Evolutionary conservation across 176 grass and related monocot genomes (phyloP).

Genomic region (Luzula sylvatica): DNA sequence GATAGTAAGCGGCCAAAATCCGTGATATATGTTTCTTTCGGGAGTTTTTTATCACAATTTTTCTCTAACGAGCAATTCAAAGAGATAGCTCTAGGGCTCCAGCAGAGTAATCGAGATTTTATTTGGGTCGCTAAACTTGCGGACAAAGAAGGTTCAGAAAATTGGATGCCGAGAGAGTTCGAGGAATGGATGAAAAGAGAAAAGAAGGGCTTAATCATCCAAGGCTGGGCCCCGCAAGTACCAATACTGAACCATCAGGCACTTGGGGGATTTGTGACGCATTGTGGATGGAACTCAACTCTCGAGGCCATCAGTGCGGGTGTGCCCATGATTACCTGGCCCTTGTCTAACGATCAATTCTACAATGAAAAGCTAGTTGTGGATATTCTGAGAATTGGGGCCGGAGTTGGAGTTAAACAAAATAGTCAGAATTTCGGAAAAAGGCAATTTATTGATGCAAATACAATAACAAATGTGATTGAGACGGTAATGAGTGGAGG

Average conservation of each 20-base stretch:
- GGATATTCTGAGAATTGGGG: constrained; percentile 10
- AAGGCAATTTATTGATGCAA: no score
- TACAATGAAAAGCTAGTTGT: constrained; percentile 29
- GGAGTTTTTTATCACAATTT: no score
- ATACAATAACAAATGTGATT: constrained; percentile 5
- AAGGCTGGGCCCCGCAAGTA: constrained; percentile 31
- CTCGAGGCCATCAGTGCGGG: no score
- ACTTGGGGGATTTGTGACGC: no score
- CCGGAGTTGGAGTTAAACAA: neutral
- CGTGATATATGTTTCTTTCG: no score
- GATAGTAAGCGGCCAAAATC: constrained; percentile 17
- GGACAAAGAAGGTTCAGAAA: neutral
- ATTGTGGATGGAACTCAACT: no score
- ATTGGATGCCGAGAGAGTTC: constrained; percentile 39
- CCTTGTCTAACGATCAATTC: neutral
- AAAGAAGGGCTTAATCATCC: constrained; percentile 30
- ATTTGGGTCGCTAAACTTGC: constrained; percentile 26
- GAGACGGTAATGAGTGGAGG: neutral
- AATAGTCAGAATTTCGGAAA: neutral
- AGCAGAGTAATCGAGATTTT: no score
- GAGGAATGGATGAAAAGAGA: no score
- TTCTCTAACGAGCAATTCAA: no score
- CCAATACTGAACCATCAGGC: no score
- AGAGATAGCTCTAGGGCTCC: no score
- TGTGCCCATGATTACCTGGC: constrained; percentile 29